phyloP scores from a whole-genome alignment of 148 eudicot species.

The Rhododendron henanense region DNA sequence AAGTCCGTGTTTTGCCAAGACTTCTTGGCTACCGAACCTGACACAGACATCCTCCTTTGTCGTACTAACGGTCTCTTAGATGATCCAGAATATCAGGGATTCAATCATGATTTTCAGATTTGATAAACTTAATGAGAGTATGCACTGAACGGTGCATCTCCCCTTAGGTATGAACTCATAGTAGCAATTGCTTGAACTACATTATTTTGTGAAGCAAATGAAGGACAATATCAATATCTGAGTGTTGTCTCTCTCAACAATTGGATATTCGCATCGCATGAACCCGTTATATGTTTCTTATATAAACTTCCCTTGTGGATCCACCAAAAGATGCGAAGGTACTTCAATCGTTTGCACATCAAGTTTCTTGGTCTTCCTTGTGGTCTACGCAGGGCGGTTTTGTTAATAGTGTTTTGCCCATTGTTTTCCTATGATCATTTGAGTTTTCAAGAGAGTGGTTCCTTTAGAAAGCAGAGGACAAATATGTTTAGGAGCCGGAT shows the following conservation, averaged over 20 bases:
- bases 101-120: background rate
- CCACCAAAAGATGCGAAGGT: background rate
- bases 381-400: background rate
- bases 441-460: background rate
- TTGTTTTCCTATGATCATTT: background rate
- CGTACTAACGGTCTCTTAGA: background rate
- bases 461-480: background rate
- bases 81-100: background rate
- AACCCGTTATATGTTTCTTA: background rate
- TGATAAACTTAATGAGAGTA: background rate
- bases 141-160: background rate
- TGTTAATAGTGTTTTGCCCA: background rate
- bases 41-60: background rate
- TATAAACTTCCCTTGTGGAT: background rate
- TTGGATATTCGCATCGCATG: background rate
- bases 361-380: background rate
- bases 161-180: background rate
- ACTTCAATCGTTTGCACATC: background rate
- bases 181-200: background rate
- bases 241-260: background rate
- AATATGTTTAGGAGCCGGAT: background rate
- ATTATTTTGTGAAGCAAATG: background rate
- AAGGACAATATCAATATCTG: background rate
- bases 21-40: background rate
- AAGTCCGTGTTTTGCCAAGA: background rate